Conservation (phyloP, 371 early-diverging fungal species). For the Amoeboaphelidium protococcarum region DNA sequence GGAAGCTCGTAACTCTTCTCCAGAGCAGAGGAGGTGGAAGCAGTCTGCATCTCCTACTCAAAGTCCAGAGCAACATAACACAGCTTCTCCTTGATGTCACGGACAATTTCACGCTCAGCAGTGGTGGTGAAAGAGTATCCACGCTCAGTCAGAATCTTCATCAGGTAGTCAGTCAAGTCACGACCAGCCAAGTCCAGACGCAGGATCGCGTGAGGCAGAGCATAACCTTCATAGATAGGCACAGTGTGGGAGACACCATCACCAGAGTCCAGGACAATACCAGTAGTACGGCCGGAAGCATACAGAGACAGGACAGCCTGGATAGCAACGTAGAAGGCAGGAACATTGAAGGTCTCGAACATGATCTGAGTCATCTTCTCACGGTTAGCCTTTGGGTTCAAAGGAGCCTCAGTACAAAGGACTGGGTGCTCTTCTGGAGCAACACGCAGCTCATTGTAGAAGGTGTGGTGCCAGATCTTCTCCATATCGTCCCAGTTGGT, state of each 20-base stretch:
- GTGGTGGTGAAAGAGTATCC: conserved; percentile 97
- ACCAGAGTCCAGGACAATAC: conserved; percentile 99
- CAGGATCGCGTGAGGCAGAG: conserved; percentile 91
- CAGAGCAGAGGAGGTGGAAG: conserved; percentile 64
- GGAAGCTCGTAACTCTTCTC: conserved; percentile 98
- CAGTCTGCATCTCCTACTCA: conserved; percentile 94
- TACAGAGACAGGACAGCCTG: conserved; percentile 93
- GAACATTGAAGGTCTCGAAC: conserved; percentile 98
- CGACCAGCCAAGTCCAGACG: conserved; percentile 90
- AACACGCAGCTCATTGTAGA: conserved; percentile 64
- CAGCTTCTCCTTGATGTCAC: conserved; percentile 99
- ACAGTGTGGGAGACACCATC: conserved; percentile 99
- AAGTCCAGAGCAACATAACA: conserved; percentile 97
- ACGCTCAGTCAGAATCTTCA: conserved; percentile 92
- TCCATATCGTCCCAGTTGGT: conserved; percentile 99
- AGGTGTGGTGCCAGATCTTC: conserved; percentile 99
- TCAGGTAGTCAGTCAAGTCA: conserved; percentile 93
- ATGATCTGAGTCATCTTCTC: conserved; percentile 99
- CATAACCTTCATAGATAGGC: conserved; percentile 99
- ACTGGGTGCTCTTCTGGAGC: conserved; percentile 96
- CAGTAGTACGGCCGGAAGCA: conserved; percentile 99
- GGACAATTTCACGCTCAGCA: conserved; percentile 98
- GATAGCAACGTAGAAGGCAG: conserved; percentile 97
- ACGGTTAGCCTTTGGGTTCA: conserved; percentile 99
- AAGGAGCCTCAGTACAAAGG: conserved; percentile 95